Base-by-base conservation (phyloP, 495 filamentous ascomycete species). In the Antarctomyces pellizariae region DNA sequence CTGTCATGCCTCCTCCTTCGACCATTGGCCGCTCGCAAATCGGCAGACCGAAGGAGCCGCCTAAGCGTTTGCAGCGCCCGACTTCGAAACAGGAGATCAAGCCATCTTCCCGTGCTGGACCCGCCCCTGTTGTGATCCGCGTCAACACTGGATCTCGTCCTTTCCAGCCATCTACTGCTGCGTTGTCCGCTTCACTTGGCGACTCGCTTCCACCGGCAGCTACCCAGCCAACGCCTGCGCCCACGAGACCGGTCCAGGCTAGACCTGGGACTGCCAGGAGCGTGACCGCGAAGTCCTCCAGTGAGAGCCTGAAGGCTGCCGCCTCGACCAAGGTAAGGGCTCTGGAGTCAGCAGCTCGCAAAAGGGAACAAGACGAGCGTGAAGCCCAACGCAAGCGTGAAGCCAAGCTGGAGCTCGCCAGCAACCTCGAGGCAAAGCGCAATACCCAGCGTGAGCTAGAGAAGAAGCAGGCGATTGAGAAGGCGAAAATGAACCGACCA, bases 361-460 rank as follows among this genome's bases (percentile, higher is more conserved):
- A 76, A 45, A 77, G 69, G 36, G 75, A 84, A 37, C 65, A 71
- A 38, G 78, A 86, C 36, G 75, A 84, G 42, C 65, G 63, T 18
- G 74, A 73, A 23, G 62, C 65, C 10, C 70, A 77, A 35, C 67
- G 71, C n/a, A 80, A 71, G 40, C 70, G 68, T 15, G 75, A 89
- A 14, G 69, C 70, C 16, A 76, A 76, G 45, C 62, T 62, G 1
- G 76, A 84, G 36, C 45, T 71, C 13, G n/a, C n/a, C n/a, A n/a
- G n/a, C n/a, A n/a, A n/a, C n/a, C n/a, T n/a, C n/a, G 79, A 86
- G 37, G 71, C 75, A 27, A 80, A 74, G 47, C 61, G 71, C 29
- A 64, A 68, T 26, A 61, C 59, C 4, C 52, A 62, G 25, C 58
- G 48, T 16, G 53, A 59, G 16, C 52, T 57, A 29, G 52, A 62